Evolutionary conservation across 805 yeast species (phyloP), one percentile per base, ranked within the genome.

Genomic region (Cyberlindnera euphorbiiphila): DNA sequence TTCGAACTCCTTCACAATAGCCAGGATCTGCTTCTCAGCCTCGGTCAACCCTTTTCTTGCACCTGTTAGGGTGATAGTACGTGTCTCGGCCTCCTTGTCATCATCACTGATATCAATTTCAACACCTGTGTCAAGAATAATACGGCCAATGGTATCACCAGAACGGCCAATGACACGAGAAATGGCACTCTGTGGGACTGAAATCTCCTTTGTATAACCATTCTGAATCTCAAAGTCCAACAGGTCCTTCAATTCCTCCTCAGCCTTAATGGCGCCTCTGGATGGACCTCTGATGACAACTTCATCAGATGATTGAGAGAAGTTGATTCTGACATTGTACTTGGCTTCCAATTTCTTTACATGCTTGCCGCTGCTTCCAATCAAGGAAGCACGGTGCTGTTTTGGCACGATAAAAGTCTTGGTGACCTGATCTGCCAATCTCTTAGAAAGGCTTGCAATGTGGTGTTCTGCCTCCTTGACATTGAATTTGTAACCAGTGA

Each of bases 151-250:
- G 35, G 72, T 74, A 44, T 85, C 91, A 57, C 98, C 97, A 43
- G 72, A 70, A 55, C 84, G 87, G 53, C 98, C 98, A 58, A 93
- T 88, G 41, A 93, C 79, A 56, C 87, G 73, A 15, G 96, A 73
- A 42, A 91, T 73, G n/a, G 87, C 81, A 43, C 72, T 75, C 29
- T 71, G 59, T 25, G 96, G 94, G 35, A 93, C 81, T 32, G 65
- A 57, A 27, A 91, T 59, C n/a, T 66, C 64, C 47, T 76, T 69
- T 41, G 74, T 71, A 64, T 76, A 76, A 13, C 95, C 91, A 56
- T 88, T 86, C 51, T 85, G 95, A 54, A 74, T 81, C 62, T 89
- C 98, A 60, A 82, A 93, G 49, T 83, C 81, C 49, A 85, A 69
- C 45, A 94, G 71, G 39, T 88, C 96, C 50, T 74, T 71, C 55